Conservation (phyloP, 2,329 filamentous ascomycete genomes). For the Aspergillus tubingensis region DNA sequence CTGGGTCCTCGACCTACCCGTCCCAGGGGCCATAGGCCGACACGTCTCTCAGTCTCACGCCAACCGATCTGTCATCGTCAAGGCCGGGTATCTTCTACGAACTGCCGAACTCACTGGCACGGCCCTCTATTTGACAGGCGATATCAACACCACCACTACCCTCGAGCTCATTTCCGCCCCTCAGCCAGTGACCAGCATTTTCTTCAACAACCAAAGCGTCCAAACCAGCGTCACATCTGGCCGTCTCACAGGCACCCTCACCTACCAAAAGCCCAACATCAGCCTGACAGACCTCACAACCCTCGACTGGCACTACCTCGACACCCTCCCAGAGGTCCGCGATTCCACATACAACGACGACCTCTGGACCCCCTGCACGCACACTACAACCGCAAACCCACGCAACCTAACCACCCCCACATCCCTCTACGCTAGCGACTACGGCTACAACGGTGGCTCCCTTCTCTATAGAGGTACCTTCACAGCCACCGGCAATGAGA, state of each 20-base stretch:
- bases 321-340: conserved; percentile 19
- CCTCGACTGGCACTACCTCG: conserved; percentile 20
- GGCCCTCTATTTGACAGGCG: conserved; percentile 11
- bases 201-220: conserved; percentile 15
- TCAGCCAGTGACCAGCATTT: not conserved
- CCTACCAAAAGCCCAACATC: conserved; percentile 10
- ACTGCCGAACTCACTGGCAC: conserved; percentile 3
- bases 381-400: conserved; percentile 13
- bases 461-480: conserved; percentile 34
- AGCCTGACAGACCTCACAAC: conserved; percentile 13
- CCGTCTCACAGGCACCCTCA: conserved; percentile 4
- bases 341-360: conserved; percentile 14
- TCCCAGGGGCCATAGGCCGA: conserved; percentile 20
- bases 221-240: not conserved
- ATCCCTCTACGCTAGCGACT: conserved; percentile 32
- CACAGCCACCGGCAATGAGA: conserved; percentile 26
- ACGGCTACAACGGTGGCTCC: conserved; percentile 33
- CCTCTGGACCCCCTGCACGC: conserved; percentile 13
- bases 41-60: conserved; percentile 21
- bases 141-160: conserved; percentile 20
- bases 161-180: conserved; percentile 21
- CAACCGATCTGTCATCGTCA: conserved; percentile 27
- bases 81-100: conserved; percentile 33
- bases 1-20: conserved; percentile 32
- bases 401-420: conserved; percentile 22